phyloP scores from a whole-genome alignment of 225 moss, liverwort and hornwort species.

The Takakia lepidozioides region DNA sequence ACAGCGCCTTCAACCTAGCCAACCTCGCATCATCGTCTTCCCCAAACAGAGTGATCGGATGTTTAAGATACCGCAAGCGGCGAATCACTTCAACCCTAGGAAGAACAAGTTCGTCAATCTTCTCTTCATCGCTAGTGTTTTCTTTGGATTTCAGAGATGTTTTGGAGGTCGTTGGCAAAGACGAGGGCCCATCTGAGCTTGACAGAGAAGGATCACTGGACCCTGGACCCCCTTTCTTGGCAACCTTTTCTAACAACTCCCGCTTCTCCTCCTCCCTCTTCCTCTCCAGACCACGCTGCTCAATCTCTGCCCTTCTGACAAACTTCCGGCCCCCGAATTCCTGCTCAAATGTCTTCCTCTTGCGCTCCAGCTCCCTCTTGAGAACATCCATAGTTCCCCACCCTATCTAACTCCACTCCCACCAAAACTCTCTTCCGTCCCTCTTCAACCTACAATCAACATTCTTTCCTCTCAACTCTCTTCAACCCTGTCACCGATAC shows the following conservation, averaged over 20 bases:
- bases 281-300: conserved; percentile 60
- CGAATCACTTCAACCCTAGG: conserved; percentile 73
- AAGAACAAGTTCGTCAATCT: conserved; percentile 57
- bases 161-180: conserved; percentile 33
- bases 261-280: conserved; percentile 46
- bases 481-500: too few species aligned
- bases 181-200: conserved; percentile 31
- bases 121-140: conserved; percentile 42
- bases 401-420: background rate
- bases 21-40: conserved; percentile 79
- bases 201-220: conserved; percentile 19
- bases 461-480: too few species aligned
- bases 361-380: conserved; percentile 80
- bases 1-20: conserved; percentile 74
- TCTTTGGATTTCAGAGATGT: conserved; percentile 56
- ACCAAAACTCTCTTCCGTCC: too few species aligned
- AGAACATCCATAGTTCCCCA: conserved; percentile 62
- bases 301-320: conserved; percentile 78
- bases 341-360: conserved; percentile 68
- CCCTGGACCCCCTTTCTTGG: conserved; percentile 27
- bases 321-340: conserved; percentile 86
- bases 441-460: too few species aligned
- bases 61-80: conserved; percentile 74
- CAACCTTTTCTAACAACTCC: conserved; percentile 41
- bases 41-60: conserved; percentile 77